Percentiles rank a stretch among this genome's conserved stretches.
These are phyloP conservation scores for Backusella morwellensis DNA, from an alignment of 192 early-diverging fungal genomes.

Conservation along the genomic window DNA sequence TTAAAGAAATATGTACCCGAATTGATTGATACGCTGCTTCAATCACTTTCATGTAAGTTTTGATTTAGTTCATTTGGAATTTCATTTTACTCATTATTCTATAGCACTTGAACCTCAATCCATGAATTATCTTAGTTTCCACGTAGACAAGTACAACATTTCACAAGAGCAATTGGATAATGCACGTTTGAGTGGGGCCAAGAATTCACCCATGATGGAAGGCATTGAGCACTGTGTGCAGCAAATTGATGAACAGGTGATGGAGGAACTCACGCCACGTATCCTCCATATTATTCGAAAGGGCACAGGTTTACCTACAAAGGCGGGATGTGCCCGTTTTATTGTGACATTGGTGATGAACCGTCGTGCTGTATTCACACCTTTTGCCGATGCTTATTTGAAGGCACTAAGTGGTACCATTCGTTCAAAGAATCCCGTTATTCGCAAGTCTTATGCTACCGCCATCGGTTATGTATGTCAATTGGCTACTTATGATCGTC, in stretches of 20 bases:
- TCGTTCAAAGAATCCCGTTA: constrained; percentile 73
- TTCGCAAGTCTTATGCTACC: constrained; percentile 84
- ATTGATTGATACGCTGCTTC: constrained; percentile 77
- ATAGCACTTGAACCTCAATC: constrained; percentile 44
- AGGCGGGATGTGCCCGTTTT: constrained; percentile 86
- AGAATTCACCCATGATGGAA: constrained; percentile 94
- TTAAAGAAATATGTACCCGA: constrained; percentile 72
- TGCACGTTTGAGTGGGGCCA: constrained; percentile 74
- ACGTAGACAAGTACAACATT: constrained; percentile 83
- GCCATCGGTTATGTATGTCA: constrained; percentile 79
- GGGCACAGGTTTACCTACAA: constrained; percentile 87
- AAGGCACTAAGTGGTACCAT: constrained; percentile 77
- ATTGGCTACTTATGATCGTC: constrained; percentile 53
- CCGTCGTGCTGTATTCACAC: constrained; percentile 59
- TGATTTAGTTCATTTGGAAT: not conserved
- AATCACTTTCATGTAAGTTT: constrained; percentile 71
- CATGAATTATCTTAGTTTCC: constrained; percentile 87
- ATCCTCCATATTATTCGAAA: constrained; percentile 72
- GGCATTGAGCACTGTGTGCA: constrained; percentile 78
- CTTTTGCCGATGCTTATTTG: constrained; percentile 69
- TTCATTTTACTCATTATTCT: not conserved
- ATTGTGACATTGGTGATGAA: constrained; percentile 77
- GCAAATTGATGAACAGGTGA: constrained; percentile 69
- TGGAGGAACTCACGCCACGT: constrained; percentile 65
- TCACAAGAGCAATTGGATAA: constrained; percentile 85